Base-by-base conservation (phyloP, 495 filamentous ascomycete genomes). In the Cercophora sp. region DNA sequence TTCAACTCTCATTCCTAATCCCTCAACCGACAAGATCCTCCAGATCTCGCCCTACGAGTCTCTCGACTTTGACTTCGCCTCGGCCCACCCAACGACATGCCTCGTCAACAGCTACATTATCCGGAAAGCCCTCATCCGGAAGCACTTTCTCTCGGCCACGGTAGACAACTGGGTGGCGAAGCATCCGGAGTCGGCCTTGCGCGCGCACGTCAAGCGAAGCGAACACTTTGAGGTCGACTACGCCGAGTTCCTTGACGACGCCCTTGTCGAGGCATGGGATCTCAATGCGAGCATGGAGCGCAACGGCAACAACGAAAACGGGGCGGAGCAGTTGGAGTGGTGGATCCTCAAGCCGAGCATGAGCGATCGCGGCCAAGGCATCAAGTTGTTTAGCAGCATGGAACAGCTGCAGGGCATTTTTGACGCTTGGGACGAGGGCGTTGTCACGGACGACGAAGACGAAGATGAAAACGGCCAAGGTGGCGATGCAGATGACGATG, bases 291-390 rank as follows among this genome's bases (percentile, higher is more conserved):
- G 85, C 41, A 73, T 94, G 51, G 78, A 77, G 31, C 78, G 70
- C 39, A 96, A 95, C 60, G 3, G 5, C 18, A 11, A 11, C 26
- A 11, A 9, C 16, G 25, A 8, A 4, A 27, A 24, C 10, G 29
- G 20, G 11, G 29, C 13, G 18, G 31, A 3, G 5, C 18, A 35
- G 9, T 51, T 25, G 76, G 87, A 94, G 69, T 98, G 92, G 92
- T 98, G 93, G 93, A 96, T 97, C 55, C 69, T 97, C 34, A 98
- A 98, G 64, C 93, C 93, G 0, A 82, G 91, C 1, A 97, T 98
- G 93, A 95, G 89, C 68, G 93, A 97, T 63, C 81, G 91, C 4
- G 93, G 92, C 2, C 89, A 96, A 63, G 93, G 93, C 2, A 93
- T 98, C 35, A 71, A 89, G 31, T 73, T 98, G 2, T 98, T 98